Conservation (phyloP, 305 asterid genomes). For the Fraxinus greggii region DNA sequence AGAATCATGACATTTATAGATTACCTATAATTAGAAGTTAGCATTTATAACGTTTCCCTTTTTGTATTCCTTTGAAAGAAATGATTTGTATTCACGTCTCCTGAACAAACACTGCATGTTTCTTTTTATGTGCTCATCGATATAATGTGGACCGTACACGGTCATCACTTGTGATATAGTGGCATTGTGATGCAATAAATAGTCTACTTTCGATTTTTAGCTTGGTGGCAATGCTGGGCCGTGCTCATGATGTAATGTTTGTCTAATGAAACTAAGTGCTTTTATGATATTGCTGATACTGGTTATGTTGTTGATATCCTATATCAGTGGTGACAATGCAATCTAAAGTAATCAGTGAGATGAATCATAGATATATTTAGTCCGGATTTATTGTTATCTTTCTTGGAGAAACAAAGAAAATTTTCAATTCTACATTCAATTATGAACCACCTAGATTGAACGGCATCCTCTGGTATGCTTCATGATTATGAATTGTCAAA, state of each 20-base stretch:
- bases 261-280: background rate
- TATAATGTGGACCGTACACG: background rate
- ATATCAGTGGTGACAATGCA: background rate
- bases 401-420: background rate
- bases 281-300: background rate
- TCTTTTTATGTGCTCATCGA: background rate
- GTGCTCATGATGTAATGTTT: background rate
- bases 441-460: background rate
- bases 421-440: background rate
- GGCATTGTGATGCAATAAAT: background rate
- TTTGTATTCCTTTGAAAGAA: background rate
- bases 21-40: background rate
- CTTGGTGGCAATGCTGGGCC: background rate
- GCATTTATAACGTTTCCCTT: background rate
- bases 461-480: background rate
- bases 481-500: background rate
- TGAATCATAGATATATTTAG: background rate
- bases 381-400: background rate
- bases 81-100: background rate
- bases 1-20: background rate
- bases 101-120: background rate
- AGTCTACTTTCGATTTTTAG: background rate
- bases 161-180: background rate
- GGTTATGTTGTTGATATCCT: background rate
- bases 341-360: background rate